Evolutionary conservation across 108 stramenopile species (phyloP).

Genomic region (Cyclotella kingstonii): DNA sequence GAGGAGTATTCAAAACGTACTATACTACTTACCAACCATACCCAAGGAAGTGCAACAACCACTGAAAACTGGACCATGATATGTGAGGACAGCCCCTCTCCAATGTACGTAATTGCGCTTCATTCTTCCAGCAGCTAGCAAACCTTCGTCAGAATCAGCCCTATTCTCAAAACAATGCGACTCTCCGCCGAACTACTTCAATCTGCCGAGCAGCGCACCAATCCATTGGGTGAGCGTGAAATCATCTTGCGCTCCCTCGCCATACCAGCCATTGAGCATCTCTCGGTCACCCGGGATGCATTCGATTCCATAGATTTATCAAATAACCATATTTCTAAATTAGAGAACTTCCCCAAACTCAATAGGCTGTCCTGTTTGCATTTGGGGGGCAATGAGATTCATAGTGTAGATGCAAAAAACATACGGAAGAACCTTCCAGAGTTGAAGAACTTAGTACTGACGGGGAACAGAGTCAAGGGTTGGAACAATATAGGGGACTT

Average conservation of each 20-base stretch:
- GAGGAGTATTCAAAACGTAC: no score
- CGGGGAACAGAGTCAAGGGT: slow-evolving; percentile 62
- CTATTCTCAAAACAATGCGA: slow-evolving; percentile 74
- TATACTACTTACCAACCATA: no score
- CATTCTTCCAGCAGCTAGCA: no score
- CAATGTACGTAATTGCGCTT: no score
- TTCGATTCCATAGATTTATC: slow-evolving; percentile 80
- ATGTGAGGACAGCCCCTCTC: no score
- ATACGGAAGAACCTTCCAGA: slow-evolving; percentile 58
- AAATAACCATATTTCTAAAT: slow-evolving; percentile 66
- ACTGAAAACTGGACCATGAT: no score
- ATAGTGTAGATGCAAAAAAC: slow-evolving; percentile 59
- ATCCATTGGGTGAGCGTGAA: slow-evolving; percentile 80
- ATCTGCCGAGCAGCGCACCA: slow-evolving; percentile 81
- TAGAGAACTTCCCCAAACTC: slow-evolving; percentile 79
- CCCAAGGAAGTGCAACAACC: no score
- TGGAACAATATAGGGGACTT: slow-evolving; percentile 65
- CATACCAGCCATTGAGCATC: slow-evolving; percentile 77
- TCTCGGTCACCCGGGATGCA: slow-evolving; percentile 71
- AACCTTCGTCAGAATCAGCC: no score
- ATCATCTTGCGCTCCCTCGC: slow-evolving; percentile 74
- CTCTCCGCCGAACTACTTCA: slow-evolving; percentile 74
- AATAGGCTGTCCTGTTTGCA: slow-evolving; percentile 47
- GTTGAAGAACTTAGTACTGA: slow-evolving; percentile 54
- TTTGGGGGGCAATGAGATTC: slow-evolving; percentile 63